A percentile compares a stretch with the other conserved stretches of the same genome.
phyloP scores from a whole-genome alignment of 768 basidiomycete genomes.

The Mrakia hoshinonis region DNA sequence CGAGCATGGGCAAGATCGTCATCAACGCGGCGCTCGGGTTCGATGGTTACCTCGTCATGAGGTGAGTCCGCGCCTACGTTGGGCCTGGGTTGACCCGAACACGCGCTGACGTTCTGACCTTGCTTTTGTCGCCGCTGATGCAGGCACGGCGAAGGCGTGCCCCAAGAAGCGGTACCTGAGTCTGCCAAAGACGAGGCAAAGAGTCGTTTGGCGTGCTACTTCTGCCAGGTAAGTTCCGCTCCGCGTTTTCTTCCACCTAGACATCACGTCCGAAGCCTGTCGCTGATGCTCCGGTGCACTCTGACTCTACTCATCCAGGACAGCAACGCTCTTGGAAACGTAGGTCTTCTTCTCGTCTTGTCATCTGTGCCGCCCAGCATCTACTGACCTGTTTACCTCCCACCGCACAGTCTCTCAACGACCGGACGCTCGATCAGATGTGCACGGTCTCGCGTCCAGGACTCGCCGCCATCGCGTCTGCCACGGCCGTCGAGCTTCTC shows the following conservation, averaged over 20 bases:
- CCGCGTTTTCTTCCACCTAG: constrained; percentile 62
- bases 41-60: constrained; percentile 93
- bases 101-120: no score
- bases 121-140: not conserved
- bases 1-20: constrained; percentile 82
- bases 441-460: constrained; percentile 96
- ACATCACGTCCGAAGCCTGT: not conserved
- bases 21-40: constrained; percentile 92
- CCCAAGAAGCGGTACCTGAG: not conserved
- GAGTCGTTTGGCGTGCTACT: constrained; percentile 76
- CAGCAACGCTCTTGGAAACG: constrained; percentile 90
- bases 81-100: no score
- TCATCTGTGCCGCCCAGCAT: not conserved
- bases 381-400: not conserved
- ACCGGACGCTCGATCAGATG: constrained; percentile 96
- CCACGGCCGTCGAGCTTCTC: constrained; percentile 85
- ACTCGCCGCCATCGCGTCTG: constrained; percentile 80
- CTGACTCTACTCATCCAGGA: constrained; percentile 52
- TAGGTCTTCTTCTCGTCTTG: constrained; percentile 42
- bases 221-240: constrained; percentile 94
- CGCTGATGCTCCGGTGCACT: not conserved
- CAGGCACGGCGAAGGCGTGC: constrained; percentile 17
- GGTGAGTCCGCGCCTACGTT: constrained; percentile 68
- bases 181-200: constrained; percentile 1
- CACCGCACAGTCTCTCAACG: constrained; percentile 54